Conservation (phyloP, 2,329 filamentous ascomycete genomes). For the Diaporthe longicolla region DNA sequence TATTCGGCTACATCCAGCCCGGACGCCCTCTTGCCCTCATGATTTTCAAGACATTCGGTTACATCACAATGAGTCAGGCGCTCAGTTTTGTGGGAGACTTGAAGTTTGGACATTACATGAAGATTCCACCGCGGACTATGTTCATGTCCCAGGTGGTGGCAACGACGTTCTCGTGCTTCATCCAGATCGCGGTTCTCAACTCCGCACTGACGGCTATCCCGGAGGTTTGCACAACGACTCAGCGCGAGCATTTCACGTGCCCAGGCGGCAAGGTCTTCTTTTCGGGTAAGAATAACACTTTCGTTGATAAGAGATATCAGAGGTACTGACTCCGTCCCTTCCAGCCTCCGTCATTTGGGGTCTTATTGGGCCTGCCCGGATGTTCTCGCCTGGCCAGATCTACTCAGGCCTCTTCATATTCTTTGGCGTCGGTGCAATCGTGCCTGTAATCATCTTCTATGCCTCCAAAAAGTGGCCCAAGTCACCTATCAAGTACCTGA, state of each 20-base stretch:
- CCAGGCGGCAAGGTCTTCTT: constrained; percentile 76
- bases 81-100: constrained; percentile 76
- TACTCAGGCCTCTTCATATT: constrained; percentile 73
- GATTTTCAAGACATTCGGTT: constrained; percentile 77
- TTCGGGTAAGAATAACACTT: constrained; percentile 58
- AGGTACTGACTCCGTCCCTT: neutral
- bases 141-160: constrained; percentile 77
- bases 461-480: constrained; percentile 64
- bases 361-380: constrained; percentile 73
- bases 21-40: constrained; percentile 80
- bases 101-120: constrained; percentile 83
- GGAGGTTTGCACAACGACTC: constrained; percentile 71
- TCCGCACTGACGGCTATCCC: constrained; percentile 73
- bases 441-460: constrained; percentile 67
- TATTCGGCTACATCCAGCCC: constrained; percentile 82
- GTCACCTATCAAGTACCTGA: constrained; percentile 66
- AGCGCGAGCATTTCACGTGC: constrained; percentile 73
- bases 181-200: constrained; percentile 76
- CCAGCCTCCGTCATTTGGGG: constrained; percentile 77
- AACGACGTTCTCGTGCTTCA: constrained; percentile 75
- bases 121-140: constrained; percentile 76
- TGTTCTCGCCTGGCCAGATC: constrained; percentile 74
- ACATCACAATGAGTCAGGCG: constrained; percentile 75
- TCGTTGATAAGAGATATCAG: too few species aligned
- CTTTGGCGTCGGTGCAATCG: constrained; percentile 69